A percentile compares a stretch with the other conserved stretches of the same genome.
These are phyloP conservation scores for Macrolepiota fuliginosa DNA, from an alignment of 768 basidiomycete species.

Conservation along the genomic window DNA sequence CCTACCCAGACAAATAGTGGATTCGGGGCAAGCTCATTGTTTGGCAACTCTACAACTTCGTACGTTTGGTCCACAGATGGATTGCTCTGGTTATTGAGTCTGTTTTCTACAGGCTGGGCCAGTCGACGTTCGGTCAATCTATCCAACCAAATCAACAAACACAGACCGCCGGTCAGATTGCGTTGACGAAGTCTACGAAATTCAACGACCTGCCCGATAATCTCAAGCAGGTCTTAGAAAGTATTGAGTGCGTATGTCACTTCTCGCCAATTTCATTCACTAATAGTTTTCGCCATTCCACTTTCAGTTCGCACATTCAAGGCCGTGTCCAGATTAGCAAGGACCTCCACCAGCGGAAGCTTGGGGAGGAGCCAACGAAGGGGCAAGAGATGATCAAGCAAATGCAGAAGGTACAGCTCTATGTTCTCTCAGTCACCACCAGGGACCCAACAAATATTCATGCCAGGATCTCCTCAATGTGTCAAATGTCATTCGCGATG, in stretches of 20 bases:
- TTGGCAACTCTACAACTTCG: slow-evolving; percentile 15
- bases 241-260: slow-evolving; percentile 57
- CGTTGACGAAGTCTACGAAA: slow-evolving; percentile 61
- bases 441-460: background rate
- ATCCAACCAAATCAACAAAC: slow-evolving; percentile 19
- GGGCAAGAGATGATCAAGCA: slow-evolving; percentile 66
- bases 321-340: slow-evolving; percentile 79
- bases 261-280: slow-evolving; percentile 1
- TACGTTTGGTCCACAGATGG: background rate
- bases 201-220: slow-evolving; percentile 82
- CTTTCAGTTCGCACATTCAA: slow-evolving; percentile 62
- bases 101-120: background rate
- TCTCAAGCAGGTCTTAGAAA: slow-evolving; percentile 60
- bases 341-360: slow-evolving; percentile 71
- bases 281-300: slow-evolving; percentile 8
- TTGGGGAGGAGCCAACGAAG: slow-evolving; percentile 72
- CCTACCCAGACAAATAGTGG: slow-evolving; percentile 12
- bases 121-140: background rate
- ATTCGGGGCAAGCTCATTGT: slow-evolving; percentile 15
- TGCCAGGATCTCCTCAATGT: slow-evolving; percentile 63
- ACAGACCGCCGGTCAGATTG: slow-evolving; percentile 24
- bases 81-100: background rate
- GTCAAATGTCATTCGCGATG: slow-evolving; percentile 61
- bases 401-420: slow-evolving; percentile 56
- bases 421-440: background rate